Evolutionary conservation across 1,284 basidiomycete genomes (phyloP), one percentile per base, ranked within the genome.

Genomic region (Phylloporus sp.): DNA sequence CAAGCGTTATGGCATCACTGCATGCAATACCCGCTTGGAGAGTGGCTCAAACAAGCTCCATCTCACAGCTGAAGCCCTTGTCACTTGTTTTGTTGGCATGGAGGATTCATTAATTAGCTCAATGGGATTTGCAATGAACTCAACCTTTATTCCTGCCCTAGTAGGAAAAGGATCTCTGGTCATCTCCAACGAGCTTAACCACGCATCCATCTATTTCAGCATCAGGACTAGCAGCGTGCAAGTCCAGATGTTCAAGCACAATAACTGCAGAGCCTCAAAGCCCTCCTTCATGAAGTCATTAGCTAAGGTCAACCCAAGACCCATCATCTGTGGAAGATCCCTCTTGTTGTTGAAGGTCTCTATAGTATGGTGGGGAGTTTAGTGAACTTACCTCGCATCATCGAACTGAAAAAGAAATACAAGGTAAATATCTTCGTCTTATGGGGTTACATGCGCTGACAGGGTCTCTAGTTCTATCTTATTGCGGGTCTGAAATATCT

Each of bases 61-160:
- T 79, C 73, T 85, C 27, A 88, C 92, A 68, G 88, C 91, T 11
- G 98, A 99, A 82, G 89, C 91, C 49, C 89, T 99, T 41, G 94
- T 99, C 2, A 94, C 97, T 23, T 86, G 89, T 59, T 99, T 99
- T 78, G 82, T 98, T 6, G 97, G 96, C 53, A 88, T 88, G 81
- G 96, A 99, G 78, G 94, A 96, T 69, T 86, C 96, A 37, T 85
- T 98, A 69, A 91, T 99, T 72, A 89, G 93, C 72, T 97, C 95
- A 7, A 98, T 98, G 96, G 97, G 97, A 43, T 99, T 98, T 75
- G 97, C 97, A 20, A 99, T 97, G 68, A 99, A 99, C 83, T 97
- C 95, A 68, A 97, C 97, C 0, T 93, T 93, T 69, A 94, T 99
- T 70, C 98, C 97, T 11, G 96, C 96, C 1, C 82, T 99, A 12